Percentiles rank a stretch among this genome's conserved stretches.
Conservation (phyloP, 2,329 filamentous ascomycete genomes). For the Verticillium albo-atrum region DNA sequence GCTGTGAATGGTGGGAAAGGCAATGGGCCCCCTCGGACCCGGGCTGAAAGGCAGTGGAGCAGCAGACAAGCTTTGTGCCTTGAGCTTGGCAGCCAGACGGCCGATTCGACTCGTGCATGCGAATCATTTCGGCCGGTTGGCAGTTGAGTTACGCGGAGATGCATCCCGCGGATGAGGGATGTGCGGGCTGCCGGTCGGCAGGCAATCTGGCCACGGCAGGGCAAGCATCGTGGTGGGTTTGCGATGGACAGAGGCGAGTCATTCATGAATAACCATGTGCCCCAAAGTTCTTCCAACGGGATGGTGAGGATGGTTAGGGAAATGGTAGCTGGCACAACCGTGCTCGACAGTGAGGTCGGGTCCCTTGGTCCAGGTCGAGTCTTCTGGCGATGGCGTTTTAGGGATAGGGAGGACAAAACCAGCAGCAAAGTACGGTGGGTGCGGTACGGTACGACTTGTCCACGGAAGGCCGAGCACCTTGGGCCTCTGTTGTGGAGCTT, state of each 20-base stretch:
- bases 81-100: neutral
- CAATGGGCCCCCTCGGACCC: neutral
- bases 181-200: neutral
- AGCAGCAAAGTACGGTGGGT: neutral
- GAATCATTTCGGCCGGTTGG: neutral
- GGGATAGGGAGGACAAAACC: neutral
- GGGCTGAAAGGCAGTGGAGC: neutral
- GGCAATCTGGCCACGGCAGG: neutral
- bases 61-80: neutral
- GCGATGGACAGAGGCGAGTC: neutral
- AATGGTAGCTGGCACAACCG: neutral
- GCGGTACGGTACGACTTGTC: no score
- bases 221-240: neutral
- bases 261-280: neutral
- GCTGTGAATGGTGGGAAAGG: neutral
- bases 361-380: neutral
- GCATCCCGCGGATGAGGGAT: neutral
- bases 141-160: neutral
- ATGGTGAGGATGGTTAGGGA: neutral
- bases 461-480: neutral
- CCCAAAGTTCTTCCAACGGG: neutral
- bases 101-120: neutral
- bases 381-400: neutral
- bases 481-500: neutral
- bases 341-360: neutral